These are phyloP conservation scores for Sordaria brevicollis DNA, from an alignment of 495 filamentous ascomycete species.

Conservation along the genomic window DNA sequence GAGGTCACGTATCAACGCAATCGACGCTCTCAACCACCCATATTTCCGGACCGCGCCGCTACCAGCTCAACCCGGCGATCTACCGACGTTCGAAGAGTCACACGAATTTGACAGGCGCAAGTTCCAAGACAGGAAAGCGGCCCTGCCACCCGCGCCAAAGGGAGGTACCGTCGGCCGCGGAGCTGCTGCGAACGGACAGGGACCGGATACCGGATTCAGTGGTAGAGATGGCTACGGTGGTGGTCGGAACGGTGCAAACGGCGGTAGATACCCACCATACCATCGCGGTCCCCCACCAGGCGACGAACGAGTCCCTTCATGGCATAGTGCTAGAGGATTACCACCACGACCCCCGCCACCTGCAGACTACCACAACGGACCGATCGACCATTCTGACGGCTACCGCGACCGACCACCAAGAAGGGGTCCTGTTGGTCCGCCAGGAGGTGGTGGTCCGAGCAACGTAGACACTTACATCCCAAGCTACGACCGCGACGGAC, in stretches of 20 bases:
- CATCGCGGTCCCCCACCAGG: slow-evolving; percentile 23
- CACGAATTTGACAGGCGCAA: slow-evolving; percentile 91
- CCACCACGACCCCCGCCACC: slow-evolving; percentile 36
- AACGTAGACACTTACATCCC: slow-evolving; percentile 54
- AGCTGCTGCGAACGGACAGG: slow-evolving; percentile 46
- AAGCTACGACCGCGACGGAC: slow-evolving; percentile 35
- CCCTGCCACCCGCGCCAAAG: slow-evolving; percentile 78
- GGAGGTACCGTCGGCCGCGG: slow-evolving; percentile 77
- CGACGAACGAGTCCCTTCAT: slow-evolving; percentile 37
- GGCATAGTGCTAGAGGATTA: slow-evolving; percentile 37
- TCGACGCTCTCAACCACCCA: slow-evolving; percentile 85
- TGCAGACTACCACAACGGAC: slow-evolving; percentile 22
- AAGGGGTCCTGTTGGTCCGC: slow-evolving; percentile 21
- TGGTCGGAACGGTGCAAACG: slow-evolving; percentile 30
- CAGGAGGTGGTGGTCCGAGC: slow-evolving; percentile 17
- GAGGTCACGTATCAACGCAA: slow-evolving; percentile 78
- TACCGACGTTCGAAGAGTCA: slow-evolving; percentile 85
- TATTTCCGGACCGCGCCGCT: slow-evolving; percentile 74
- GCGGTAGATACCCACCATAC: slow-evolving; percentile 27
- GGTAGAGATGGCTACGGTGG: slow-evolving; percentile 28
- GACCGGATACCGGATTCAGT: slow-evolving; percentile 35
- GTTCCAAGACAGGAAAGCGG: slow-evolving; percentile 67
- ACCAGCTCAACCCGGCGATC: slow-evolving; percentile 70
- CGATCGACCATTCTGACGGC: slow-evolving; percentile 25
- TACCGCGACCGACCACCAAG: slow-evolving; percentile 20